Conservation (phyloP, 2,329 filamentous ascomycete genomes). For the Colletotrichum lini region DNA sequence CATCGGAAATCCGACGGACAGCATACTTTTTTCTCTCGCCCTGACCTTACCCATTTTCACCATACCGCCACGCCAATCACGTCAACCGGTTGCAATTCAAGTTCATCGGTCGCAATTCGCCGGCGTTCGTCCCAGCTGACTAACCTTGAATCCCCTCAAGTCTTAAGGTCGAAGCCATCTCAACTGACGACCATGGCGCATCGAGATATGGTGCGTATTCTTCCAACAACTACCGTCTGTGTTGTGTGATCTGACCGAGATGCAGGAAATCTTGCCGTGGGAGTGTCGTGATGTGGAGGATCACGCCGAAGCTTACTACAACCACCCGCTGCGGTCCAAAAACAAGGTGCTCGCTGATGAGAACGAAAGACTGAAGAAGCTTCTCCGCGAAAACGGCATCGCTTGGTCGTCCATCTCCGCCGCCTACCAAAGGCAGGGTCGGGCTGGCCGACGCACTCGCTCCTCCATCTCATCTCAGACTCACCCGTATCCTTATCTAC, state of each 20-base stretch:
- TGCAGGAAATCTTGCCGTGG: slow-evolving; percentile 58
- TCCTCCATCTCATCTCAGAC: slow-evolving; percentile 37
- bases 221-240: not conserved
- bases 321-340: slow-evolving; percentile 62
- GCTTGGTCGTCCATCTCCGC: slow-evolving; percentile 61
- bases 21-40: not conserved
- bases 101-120: not conserved
- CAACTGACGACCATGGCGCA: slow-evolving; percentile 22
- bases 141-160: not conserved
- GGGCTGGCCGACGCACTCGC: slow-evolving; percentile 48
- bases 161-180: not conserved
- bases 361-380: slow-evolving; percentile 64
- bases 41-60: not conserved
- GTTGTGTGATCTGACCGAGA: slow-evolving; percentile 19
- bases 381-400: slow-evolving; percentile 67
- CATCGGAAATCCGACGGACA: not conserved
- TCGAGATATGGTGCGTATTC: slow-evolving; percentile 26
- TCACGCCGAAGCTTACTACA: slow-evolving; percentile 63
- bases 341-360: slow-evolving; percentile 64
- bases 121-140: slow-evolving; percentile 7
- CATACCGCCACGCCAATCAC: slow-evolving; percentile 3
- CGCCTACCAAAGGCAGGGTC: slow-evolving; percentile 45
- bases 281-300: slow-evolving; percentile 69
- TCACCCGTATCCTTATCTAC: slow-evolving; percentile 59
- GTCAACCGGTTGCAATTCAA: not conserved